phyloP scores from a whole-genome alignment of 2,329 filamentous ascomycete genomes.

The Elsinoe australis region DNA sequence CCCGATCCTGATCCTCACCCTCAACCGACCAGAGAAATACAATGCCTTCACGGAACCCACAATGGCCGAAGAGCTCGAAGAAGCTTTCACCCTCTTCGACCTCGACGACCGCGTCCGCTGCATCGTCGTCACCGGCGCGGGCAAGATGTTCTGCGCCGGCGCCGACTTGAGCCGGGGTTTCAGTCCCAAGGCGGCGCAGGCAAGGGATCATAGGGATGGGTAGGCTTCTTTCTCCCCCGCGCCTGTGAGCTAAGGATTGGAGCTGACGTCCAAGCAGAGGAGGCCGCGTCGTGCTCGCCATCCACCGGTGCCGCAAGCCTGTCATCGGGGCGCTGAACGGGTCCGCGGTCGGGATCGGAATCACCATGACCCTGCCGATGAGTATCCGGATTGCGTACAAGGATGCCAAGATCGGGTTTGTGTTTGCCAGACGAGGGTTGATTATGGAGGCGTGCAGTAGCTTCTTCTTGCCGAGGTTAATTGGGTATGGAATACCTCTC shows the following conservation, averaged over 20 bases:
- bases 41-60: constrained; percentile 64
- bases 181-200: constrained; percentile 35
- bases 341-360: constrained; percentile 50
- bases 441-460: constrained; percentile 64
- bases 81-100: constrained; percentile 46
- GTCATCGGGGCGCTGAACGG: constrained; percentile 50
- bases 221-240: constrained; percentile 25
- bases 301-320: constrained; percentile 50
- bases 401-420: constrained; percentile 62
- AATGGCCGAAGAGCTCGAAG: constrained; percentile 50
- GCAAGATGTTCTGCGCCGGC: constrained; percentile 48
- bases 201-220: constrained; percentile 49
- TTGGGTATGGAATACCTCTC: constrained; percentile 44
- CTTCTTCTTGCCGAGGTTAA: constrained; percentile 63
- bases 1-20: constrained; percentile 54
- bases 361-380: constrained; percentile 53
- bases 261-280: constrained; percentile 28
- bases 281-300: constrained; percentile 44
- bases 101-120: constrained; percentile 48
- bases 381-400: constrained; percentile 48
- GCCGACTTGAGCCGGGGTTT: constrained; percentile 51
- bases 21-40: constrained; percentile 57
- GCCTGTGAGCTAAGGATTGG: too few relatives aligned
- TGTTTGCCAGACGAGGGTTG: constrained; percentile 63
- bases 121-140: constrained; percentile 45